Evolutionary conservation across 2,329 filamentous ascomycete genomes (phyloP).

Genomic region (Periglandula ipomoeae): DNA sequence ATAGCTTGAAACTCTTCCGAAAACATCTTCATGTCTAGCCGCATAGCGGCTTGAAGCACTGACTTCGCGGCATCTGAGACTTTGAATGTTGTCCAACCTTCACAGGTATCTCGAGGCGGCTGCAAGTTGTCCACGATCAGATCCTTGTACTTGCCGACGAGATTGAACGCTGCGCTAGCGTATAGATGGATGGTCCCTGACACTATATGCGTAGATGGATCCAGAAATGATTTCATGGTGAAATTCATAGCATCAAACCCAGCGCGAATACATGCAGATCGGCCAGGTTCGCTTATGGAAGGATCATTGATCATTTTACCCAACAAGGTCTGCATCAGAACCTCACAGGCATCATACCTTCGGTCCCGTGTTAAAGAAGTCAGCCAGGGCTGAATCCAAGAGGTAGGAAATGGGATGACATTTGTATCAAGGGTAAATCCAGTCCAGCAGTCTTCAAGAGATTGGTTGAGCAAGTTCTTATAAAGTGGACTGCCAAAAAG

Average conservation of each 20-base stretch:
- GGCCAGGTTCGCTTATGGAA: constrained; percentile 45
- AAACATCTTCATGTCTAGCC: constrained; percentile 34
- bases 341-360: constrained; percentile 69
- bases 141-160: constrained; percentile 52
- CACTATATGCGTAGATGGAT: constrained; percentile 33
- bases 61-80: constrained; percentile 34
- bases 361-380: constrained; percentile 67
- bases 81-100: constrained; percentile 31
- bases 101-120: constrained; percentile 15
- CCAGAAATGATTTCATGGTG: constrained; percentile 47
- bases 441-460: constrained; percentile 37
- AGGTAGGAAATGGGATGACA: constrained; percentile 55
- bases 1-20: constrained; percentile 46
- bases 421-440: constrained; percentile 33
- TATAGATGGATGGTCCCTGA: constrained; percentile 48
- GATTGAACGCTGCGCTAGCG: constrained; percentile 55
- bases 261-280: constrained; percentile 52
- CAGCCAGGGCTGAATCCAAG: constrained; percentile 73
- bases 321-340: constrained; percentile 68
- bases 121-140: constrained; percentile 40
- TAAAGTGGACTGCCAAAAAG: constrained; percentile 67
- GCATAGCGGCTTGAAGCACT: constrained; percentile 45
- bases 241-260: constrained; percentile 52
- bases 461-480: constrained; percentile 50
- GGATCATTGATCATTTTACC: constrained; percentile 49